A percentile compares a stretch with the other conserved stretches of the same genome.
phyloP scores from a whole-genome alignment of 179 eudicot genomes.

The Camellia oleifera region DNA sequence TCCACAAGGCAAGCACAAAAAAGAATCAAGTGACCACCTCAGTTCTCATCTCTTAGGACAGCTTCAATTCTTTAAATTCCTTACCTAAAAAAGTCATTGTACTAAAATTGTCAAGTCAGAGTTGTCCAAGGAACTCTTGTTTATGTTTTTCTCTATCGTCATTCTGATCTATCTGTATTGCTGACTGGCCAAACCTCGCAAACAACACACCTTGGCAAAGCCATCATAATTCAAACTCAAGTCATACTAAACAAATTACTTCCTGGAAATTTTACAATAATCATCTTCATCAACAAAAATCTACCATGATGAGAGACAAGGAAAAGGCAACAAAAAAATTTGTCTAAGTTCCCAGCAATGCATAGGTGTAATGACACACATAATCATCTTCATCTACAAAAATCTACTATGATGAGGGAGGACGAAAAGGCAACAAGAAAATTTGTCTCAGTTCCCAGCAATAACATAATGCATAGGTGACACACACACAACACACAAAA shows the following conservation, averaged over 20 bases:
- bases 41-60: background rate
- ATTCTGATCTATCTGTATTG: too few species aligned
- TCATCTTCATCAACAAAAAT: too few species aligned
- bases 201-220: background rate
- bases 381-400: background rate
- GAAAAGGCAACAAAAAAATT: too few species aligned
- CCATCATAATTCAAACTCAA: background rate
- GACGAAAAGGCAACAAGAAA: background rate
- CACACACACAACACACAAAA: background rate
- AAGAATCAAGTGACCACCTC: background rate
- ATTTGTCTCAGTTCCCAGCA: background rate
- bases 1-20: background rate
- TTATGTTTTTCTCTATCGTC: too few species aligned
- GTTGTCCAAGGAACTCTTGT: too few species aligned
- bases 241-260: too few species aligned
- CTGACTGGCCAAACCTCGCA: too few species aligned
- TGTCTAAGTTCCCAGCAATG: too few species aligned
- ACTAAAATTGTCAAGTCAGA: too few species aligned
- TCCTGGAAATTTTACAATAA: background rate
- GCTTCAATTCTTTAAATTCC: background rate
- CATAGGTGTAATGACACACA: too few species aligned
- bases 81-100: background rate
- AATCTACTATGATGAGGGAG: background rate
- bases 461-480: background rate
- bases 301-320: too few species aligned